These are phyloP conservation scores for Metschnikowia peoriensis DNA, from an alignment of 805 yeast species.

Conservation along the genomic window DNA sequence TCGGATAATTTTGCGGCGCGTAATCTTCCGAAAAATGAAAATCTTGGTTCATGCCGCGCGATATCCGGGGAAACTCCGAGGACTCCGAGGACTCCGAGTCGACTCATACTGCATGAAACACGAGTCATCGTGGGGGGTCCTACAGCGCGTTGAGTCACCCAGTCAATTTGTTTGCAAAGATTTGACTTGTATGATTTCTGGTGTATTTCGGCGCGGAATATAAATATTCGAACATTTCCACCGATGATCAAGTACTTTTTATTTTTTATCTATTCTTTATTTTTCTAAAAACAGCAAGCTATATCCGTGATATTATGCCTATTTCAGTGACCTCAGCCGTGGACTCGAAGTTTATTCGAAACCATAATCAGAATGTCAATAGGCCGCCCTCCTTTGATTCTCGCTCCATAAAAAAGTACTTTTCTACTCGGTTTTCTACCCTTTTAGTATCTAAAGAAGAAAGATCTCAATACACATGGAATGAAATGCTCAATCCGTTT, in stretches of 20 bases:
- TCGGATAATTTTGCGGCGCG: too few species aligned
- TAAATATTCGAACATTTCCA: too few species aligned
- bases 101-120: background rate
- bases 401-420: constrained; percentile 34
- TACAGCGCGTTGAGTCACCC: background rate
- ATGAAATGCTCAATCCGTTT: constrained; percentile 42
- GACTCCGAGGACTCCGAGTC: background rate
- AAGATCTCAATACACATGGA: constrained; percentile 35
- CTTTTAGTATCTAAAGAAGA: constrained; percentile 48
- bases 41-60: too few species aligned
- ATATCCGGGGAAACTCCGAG: too few species aligned
- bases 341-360: constrained; percentile 15
- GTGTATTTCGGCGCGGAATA: too few species aligned
- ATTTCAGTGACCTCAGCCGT: constrained; percentile 13
- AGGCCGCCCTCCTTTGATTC: constrained; percentile 32
- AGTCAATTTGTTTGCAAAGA: too few species aligned
- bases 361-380: constrained; percentile 15
- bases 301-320: constrained; percentile 4
- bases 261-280: background rate
- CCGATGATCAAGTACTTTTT: too few species aligned
- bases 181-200: too few species aligned
- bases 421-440: constrained; percentile 46
- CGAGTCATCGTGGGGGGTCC: background rate
- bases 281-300: background rate
- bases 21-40: too few species aligned